Percentiles rank a stretch among this genome's conserved stretches.
These are phyloP conservation scores for Alternaria alternata DNA, from an alignment of 2,329 filamentous ascomycete genomes.

Conservation along the genomic window DNA sequence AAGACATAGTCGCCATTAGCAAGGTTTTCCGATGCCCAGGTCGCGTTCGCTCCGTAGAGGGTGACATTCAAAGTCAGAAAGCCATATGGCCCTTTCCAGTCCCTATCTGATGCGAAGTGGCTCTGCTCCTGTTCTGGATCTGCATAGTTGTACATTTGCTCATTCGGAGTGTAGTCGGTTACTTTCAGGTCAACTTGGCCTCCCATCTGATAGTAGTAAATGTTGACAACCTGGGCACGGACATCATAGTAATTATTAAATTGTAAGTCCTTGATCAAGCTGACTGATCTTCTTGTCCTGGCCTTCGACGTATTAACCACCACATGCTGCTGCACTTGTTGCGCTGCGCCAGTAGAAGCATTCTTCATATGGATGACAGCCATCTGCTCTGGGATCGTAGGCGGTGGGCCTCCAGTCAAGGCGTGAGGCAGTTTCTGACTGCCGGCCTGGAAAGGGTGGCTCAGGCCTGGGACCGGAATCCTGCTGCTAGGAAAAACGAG, in stretches of 20 bases:
- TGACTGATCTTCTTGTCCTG: conserved; percentile 44
- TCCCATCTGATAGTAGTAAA: conserved; percentile 52
- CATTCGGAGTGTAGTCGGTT: conserved; percentile 58
- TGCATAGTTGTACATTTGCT: conserved; percentile 65
- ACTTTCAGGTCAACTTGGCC: conserved; percentile 41
- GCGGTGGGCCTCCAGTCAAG: conserved; percentile 7
- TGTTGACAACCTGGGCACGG: conserved; percentile 73
- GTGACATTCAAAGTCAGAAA: conserved; percentile 75
- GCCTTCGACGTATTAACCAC: conserved; percentile 9
- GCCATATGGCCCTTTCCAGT: conserved; percentile 80
- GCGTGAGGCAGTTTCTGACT: conserved; percentile 21
- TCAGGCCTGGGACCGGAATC: conserved; percentile 30
- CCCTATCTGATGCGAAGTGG: conserved; percentile 37
- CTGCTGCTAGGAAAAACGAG: conserved; percentile 29
- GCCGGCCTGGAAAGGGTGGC: conserved; percentile 29
- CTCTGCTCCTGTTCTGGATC: conserved; percentile 43
- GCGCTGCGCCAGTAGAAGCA: conserved; percentile 22
- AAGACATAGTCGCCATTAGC: conserved; percentile 68
- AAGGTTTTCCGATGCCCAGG: conserved; percentile 64
- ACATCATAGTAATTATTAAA: conserved; percentile 70
- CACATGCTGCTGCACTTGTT: conserved; percentile 29
- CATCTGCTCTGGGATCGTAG: conserved; percentile 31
- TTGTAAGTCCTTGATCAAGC: conserved; percentile 69
- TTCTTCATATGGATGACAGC: conserved; percentile 36
- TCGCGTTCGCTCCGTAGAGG: conserved; percentile 73